A percentile compares a stretch with the other conserved stretches of the same genome.
phyloP scores from a whole-genome alignment of 1,284 basidiomycete genomes.

The Kwoniella shivajii region DNA sequence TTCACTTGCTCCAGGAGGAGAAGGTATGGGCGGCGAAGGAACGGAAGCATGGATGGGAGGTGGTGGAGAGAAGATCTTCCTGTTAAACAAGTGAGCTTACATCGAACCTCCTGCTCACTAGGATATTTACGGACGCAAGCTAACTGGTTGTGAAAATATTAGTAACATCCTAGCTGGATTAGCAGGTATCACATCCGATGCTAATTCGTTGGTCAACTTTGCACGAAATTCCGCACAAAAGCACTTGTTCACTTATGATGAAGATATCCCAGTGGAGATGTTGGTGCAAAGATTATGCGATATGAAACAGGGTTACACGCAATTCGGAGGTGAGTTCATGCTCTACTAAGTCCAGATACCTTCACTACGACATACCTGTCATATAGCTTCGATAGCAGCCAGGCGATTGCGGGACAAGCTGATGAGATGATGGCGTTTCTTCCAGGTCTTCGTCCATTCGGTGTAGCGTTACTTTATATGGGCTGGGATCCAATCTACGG shows the following conservation, averaged over 20 bases:
- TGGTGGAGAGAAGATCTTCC: conserved; percentile 96
- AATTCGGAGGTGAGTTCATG: conserved; percentile 76
- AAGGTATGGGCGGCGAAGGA: conserved; percentile 69
- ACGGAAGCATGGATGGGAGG: conserved; percentile 64
- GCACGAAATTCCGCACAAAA: conserved; percentile 86
- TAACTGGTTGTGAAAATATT: conserved; percentile 11
- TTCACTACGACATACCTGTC: no score
- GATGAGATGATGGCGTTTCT: no score
- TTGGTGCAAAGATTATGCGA: conserved; percentile 92
- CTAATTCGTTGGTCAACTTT: conserved; percentile 95
- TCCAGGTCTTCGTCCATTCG: conserved; percentile 91
- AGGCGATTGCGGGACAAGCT: no score
- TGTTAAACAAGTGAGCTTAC: conserved; percentile 74
- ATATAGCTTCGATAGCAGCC: no score
- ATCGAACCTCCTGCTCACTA: neutral
- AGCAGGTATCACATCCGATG: conserved; percentile 94
- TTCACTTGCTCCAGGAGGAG: conserved; percentile 68
- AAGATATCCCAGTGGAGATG: conserved; percentile 96
- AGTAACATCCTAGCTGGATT: conserved; percentile 96
- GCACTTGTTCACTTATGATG: conserved; percentile 87
- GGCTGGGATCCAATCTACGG: conserved; percentile 94
- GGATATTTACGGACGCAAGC: no score
- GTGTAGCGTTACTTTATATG: conserved; percentile 93
- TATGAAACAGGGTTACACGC: conserved; percentile 98
- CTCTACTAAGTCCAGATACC: no score